A percentile compares a stretch with the other conserved stretches of the same genome.
Evolutionary conservation across 129 eudicot species (phyloP).

Genomic region (Cynara cardunculus): DNA sequence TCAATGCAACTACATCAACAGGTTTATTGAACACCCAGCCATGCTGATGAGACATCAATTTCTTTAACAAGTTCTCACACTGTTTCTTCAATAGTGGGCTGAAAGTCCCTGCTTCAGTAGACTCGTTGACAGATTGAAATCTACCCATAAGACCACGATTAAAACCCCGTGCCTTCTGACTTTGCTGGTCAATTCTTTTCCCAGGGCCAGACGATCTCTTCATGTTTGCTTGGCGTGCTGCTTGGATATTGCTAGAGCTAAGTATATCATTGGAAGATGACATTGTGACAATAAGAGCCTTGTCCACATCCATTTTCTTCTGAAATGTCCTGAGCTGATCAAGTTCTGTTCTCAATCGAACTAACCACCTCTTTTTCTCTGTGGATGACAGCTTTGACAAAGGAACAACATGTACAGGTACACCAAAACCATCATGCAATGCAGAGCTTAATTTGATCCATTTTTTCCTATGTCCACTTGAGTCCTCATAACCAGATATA

Average conservation of each 20-base stretch:
- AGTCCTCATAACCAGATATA: conserved; percentile 34
- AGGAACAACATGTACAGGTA: conserved; percentile 47
- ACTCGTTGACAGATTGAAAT: conserved; percentile 39
- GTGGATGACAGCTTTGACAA: conserved; percentile 43
- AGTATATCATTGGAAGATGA: conserved; percentile 44
- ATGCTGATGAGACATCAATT: conserved; percentile 58
- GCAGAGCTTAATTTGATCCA: conserved; percentile 54
- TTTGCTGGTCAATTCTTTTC: conserved; percentile 28
- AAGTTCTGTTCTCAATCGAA: conserved; percentile 56
- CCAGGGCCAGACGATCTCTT: conserved; percentile 37
- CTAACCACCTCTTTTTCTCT: conserved; percentile 40
- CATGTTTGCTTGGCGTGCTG: conserved; percentile 15
- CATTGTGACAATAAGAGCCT: conserved; percentile 32
- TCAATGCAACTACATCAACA: conserved; percentile 70
- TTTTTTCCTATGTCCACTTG: conserved; percentile 42
- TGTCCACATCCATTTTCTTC: conserved; percentile 38
- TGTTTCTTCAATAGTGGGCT: conserved; percentile 45
- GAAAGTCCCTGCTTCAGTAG: conserved; percentile 14
- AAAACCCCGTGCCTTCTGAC: conserved; percentile 37
- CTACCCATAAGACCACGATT: conserved; percentile 51
- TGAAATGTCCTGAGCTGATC: conserved; percentile 45
- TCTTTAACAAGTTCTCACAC: conserved; percentile 63
- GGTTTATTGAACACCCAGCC: conserved; percentile 72
- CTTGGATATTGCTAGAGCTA: conserved; percentile 30
- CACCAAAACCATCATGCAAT: conserved; percentile 50